Evolutionary conservation across 169 alveolate species (phyloP).

Genomic region (Plasmodium knowlesi): DNA sequence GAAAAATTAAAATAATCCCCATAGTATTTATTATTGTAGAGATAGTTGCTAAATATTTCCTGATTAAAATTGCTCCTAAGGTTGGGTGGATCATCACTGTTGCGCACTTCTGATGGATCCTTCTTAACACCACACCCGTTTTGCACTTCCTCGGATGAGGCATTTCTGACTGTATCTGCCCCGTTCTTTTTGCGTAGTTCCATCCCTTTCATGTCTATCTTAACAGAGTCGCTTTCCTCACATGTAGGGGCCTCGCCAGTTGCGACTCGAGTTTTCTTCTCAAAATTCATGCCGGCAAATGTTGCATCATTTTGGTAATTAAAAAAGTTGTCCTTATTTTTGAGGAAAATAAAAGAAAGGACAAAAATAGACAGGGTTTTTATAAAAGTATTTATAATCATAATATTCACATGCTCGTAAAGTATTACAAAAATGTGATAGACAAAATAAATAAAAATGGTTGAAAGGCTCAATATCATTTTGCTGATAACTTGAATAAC

Average conservation of each 20-base stretch:
- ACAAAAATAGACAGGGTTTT: slow-evolving; percentile 64
- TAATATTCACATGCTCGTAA: slow-evolving; percentile 56
- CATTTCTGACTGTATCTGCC: neutral
- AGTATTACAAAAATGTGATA: slow-evolving; percentile 60
- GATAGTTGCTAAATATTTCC: neutral
- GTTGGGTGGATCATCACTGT: neutral
- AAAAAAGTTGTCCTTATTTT: slow-evolving; percentile 64
- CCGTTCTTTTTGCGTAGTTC: neutral
- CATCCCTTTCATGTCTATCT: neutral
- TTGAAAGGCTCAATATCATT: slow-evolving; percentile 67
- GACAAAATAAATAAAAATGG: slow-evolving; percentile 53
- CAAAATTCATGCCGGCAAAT: neutral
- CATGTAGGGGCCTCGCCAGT: neutral
- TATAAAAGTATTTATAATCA: slow-evolving; percentile 71
- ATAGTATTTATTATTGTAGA: slow-evolving; percentile 6
- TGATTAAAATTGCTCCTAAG: neutral
- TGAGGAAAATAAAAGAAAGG: slow-evolving; percentile 55
- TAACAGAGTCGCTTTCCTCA: neutral
- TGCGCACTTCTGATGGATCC: neutral
- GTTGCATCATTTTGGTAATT: neutral
- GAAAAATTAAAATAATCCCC: neutral
- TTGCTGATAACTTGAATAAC: slow-evolving; percentile 69
- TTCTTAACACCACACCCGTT: neutral
- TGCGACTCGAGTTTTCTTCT: neutral
- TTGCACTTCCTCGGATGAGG: neutral